Percentiles rank a stretch among this genome's conserved stretches.
These are phyloP conservation scores for Ambrosia artemisiifolia DNA, from an alignment of 129 eudicot genomes.

Conservation along the genomic window DNA sequence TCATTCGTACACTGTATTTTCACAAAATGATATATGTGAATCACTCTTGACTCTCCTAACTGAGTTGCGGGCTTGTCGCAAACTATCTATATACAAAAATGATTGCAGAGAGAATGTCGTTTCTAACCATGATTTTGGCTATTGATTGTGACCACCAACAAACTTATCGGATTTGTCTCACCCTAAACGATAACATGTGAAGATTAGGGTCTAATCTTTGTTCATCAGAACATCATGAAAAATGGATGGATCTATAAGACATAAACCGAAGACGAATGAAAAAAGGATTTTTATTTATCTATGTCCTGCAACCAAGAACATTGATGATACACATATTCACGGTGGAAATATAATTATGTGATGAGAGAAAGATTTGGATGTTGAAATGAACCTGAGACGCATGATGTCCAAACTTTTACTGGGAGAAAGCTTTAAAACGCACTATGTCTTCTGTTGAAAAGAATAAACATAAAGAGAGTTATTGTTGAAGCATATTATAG, in stretches of 20 bases:
- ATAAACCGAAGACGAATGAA: background rate
- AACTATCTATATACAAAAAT: too few species aligned
- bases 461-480: background rate
- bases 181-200: too few species aligned
- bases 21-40: too few species aligned
- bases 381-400: background rate
- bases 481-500: background rate
- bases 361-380: background rate
- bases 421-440: background rate
- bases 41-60: too few species aligned
- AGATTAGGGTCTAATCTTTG: too few species aligned
- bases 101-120: too few species aligned
- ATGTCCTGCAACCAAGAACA: background rate
- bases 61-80: too few species aligned
- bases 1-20: too few species aligned
- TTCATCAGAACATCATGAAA: too few species aligned
- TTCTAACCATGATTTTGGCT: too few species aligned
- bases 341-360: background rate
- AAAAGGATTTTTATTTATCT: background rate
- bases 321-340: background rate
- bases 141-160: too few species aligned
- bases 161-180: too few species aligned
- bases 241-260: background rate
- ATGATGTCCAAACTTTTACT: background rate
- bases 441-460: background rate